Conservation (phyloP, 305 asterid genomes). For the Plantago coronopus region DNA sequence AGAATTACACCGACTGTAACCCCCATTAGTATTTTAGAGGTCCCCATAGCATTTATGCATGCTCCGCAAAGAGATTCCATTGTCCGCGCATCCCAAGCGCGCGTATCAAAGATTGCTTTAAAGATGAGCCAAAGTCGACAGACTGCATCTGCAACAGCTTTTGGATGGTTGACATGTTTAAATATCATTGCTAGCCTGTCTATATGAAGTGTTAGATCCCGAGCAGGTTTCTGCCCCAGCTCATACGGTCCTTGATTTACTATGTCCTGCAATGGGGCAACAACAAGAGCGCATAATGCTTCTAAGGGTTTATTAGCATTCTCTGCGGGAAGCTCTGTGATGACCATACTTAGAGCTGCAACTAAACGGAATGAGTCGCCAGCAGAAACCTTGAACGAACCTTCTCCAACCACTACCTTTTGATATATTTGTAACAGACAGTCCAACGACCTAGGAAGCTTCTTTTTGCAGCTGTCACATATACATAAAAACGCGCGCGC, state of each 20-base stretch:
- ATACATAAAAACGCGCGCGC: conserved; percentile 88
- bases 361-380: conserved; percentile 90
- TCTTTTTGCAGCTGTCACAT: conserved; percentile 89
- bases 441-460: conserved; percentile 80
- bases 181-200: conserved; percentile 88
- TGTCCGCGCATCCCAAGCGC: conserved; percentile 96
- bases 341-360: conserved; percentile 94
- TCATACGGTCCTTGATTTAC: conserved; percentile 70
- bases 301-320: conserved; percentile 92
- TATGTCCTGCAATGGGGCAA: conserved; percentile 81
- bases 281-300: conserved; percentile 77
- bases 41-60: conserved; percentile 96
- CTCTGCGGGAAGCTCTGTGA: conserved; percentile 91
- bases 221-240: conserved; percentile 85
- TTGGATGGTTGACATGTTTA: conserved; percentile 92
- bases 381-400: conserved; percentile 87
- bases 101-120: conserved; percentile 94
- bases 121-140: conserved; percentile 95
- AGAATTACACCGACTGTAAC: conserved; percentile 90
- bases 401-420: conserved; percentile 81
- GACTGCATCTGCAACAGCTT: conserved; percentile 98
- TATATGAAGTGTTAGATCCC: conserved; percentile 90
- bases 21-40: conserved; percentile 88
- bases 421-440: conserved; percentile 90
- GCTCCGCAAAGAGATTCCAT: conserved; percentile 99